These are phyloP conservation scores for Stephanodiscus minutulus DNA, from an alignment of 108 stramenopile genomes.

Conservation along the genomic window DNA sequence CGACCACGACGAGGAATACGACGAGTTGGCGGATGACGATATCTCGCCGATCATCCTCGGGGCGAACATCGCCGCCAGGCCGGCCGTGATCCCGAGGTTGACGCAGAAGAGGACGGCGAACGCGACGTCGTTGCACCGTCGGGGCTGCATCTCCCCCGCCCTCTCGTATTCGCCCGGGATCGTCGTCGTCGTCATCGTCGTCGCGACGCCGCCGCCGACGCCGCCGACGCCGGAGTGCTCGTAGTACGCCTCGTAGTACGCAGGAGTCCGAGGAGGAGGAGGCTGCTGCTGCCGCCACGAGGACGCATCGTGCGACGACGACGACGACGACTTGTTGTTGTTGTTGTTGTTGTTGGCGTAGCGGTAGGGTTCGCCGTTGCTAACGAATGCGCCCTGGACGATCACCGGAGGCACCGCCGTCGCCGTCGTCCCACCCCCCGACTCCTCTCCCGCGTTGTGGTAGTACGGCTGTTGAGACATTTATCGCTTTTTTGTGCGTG, in stretches of 20 bases:
- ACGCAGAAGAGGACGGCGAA: slow-evolving; percentile 69
- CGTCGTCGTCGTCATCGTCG: background rate
- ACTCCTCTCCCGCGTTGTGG: too few relatives aligned
- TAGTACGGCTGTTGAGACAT: slow-evolving; percentile 9
- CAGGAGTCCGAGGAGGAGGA: background rate
- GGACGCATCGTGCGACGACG: slow-evolving; percentile 5
- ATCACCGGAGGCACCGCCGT: slow-evolving; percentile 1
- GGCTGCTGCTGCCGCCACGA: background rate
- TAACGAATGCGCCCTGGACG: slow-evolving; percentile 23
- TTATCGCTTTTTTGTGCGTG: too few relatives aligned
- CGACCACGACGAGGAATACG: background rate
- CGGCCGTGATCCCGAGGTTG: slow-evolving; percentile 60
- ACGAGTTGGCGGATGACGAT: slow-evolving; percentile 24
- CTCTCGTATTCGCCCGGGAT: slow-evolving; percentile 16
- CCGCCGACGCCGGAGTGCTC: background rate
- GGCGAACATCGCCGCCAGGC: slow-evolving; percentile 37
- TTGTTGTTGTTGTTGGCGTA: background rate
- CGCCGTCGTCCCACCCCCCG: background rate
- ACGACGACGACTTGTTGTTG: slow-evolving; percentile 2
- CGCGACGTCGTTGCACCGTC: slow-evolving; percentile 59
- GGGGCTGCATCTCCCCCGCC: slow-evolving; percentile 56
- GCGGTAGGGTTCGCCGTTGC: too few relatives aligned
- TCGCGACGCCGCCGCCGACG: background rate
- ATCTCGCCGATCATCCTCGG: slow-evolving; percentile 59
- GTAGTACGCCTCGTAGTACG: too few relatives aligned